Evolutionary conservation across 2,329 filamentous ascomycete species (phyloP).

Genomic region (Beauveria varroae): DNA sequence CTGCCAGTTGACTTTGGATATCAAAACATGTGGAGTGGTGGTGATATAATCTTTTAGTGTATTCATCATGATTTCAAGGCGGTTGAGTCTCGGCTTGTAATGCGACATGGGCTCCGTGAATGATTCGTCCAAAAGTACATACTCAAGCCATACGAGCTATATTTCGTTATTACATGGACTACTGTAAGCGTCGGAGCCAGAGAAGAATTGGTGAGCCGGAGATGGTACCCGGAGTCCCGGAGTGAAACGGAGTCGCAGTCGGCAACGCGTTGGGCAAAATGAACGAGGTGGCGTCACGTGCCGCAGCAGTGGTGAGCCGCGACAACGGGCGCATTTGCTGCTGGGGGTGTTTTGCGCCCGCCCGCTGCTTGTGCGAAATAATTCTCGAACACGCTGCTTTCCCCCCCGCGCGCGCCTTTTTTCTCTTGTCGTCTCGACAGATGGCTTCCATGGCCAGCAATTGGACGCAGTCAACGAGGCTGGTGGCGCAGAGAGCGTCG

Average conservation of each 20-base stretch:
- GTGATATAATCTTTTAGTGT: slow-evolving; percentile 12
- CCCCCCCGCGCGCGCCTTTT: background rate
- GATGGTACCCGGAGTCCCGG: background rate
- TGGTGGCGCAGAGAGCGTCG: background rate
- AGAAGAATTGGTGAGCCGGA: background rate
- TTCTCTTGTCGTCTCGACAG: too few species aligned
- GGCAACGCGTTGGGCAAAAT: background rate
- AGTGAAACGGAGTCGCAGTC: background rate
- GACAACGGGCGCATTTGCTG: background rate
- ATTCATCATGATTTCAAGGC: background rate
- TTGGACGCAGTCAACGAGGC: background rate
- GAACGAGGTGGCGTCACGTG: slow-evolving; percentile 8
- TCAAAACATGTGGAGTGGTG: slow-evolving; percentile 11
- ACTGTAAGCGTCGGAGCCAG: too few species aligned
- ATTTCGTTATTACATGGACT: background rate
- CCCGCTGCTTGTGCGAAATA: too few species aligned
- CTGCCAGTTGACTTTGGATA: slow-evolving; percentile 11
- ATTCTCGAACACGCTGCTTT: background rate
- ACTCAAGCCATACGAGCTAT: background rate
- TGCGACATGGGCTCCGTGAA: background rate
- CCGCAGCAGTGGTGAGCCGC: background rate
- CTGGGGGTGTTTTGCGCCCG: background rate
- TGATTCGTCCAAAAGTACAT: background rate
- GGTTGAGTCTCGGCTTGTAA: background rate
- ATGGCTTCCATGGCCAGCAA: slow-evolving; percentile 1